Conservation (phyloP, 768 basidiomycete genomes). For the Naganishia onofrii region DNA sequence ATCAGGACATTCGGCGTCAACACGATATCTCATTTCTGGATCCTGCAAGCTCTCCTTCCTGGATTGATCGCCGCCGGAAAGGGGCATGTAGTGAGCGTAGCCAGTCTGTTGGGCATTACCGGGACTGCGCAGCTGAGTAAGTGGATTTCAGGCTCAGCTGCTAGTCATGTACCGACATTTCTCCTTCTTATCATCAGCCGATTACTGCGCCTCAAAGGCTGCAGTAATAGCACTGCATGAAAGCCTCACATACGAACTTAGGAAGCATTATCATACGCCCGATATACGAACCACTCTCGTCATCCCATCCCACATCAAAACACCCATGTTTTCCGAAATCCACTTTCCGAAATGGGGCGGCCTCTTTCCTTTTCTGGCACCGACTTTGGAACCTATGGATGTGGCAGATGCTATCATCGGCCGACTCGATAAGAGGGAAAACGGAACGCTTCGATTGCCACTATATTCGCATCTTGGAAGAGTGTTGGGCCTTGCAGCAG, state of each 20-base stretch:
- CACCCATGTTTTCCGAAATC: conserved; percentile 67
- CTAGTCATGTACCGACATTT: background rate
- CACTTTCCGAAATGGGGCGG: conserved; percentile 56
- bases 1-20: conserved; percentile 85
- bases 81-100: conserved; percentile 84
- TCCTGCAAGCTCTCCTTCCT: conserved; percentile 87
- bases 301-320: conserved; percentile 73
- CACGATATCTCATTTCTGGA: conserved; percentile 84
- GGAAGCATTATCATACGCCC: conserved; percentile 72
- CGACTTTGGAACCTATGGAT: conserved; percentile 67
- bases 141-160: conserved; percentile 39
- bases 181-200: conserved; percentile 57
- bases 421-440: conserved; percentile 76
- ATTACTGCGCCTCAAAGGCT: conserved; percentile 90
- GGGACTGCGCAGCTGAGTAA: conserved; percentile 74
- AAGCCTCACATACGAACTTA: conserved; percentile 81
- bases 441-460: conserved; percentile 67
- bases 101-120: conserved; percentile 70
- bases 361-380: conserved; percentile 71
- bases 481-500: conserved; percentile 33
- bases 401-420: conserved; percentile 78
- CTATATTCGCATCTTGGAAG: conserved; percentile 42
- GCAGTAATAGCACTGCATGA: conserved; percentile 78
- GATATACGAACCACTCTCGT: conserved; percentile 83
- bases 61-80: conserved; percentile 70